Evolutionary conservation across 106 monocot species (phyloP).

Genomic region (Posidonia australis): DNA sequence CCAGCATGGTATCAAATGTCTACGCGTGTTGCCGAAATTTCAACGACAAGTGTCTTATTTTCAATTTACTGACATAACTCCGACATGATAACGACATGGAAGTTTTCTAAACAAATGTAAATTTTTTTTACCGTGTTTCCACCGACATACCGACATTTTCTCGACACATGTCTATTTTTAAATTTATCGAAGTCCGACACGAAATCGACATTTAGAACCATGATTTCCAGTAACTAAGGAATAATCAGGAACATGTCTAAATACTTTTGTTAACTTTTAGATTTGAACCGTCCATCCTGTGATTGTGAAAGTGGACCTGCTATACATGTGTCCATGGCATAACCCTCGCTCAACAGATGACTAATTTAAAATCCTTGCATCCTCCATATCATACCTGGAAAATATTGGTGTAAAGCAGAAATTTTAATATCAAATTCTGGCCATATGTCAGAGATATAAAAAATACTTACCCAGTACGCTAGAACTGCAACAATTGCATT

Average conservation of each 20-base stretch:
- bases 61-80: no score
- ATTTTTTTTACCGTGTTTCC: no score
- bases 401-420: not conserved
- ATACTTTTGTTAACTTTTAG: not conserved
- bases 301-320: constrained; percentile 34
- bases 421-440: not conserved
- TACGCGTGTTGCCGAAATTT: no score
- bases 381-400: constrained; percentile 95
- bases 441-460: not conserved
- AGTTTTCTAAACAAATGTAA: no score
- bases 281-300: not conserved
- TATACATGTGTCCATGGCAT: constrained; percentile 82
- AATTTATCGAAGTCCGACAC: no score
- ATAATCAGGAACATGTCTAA: not conserved
- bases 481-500: constrained; percentile 99
- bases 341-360: constrained; percentile 93
- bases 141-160: no score
- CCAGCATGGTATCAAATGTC: no score
- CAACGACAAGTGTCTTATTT: no score
- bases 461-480: constrained; percentile 63
- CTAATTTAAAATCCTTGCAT: constrained; percentile 98
- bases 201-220: no score
- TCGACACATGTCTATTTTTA: no score
- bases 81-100: no score
- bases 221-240: not conserved